Evolutionary conservation across 1,139 yeast genomes (phyloP), one percentile per base, ranked within the genome.

Genomic region (Kluyveromyces sp.): DNA sequence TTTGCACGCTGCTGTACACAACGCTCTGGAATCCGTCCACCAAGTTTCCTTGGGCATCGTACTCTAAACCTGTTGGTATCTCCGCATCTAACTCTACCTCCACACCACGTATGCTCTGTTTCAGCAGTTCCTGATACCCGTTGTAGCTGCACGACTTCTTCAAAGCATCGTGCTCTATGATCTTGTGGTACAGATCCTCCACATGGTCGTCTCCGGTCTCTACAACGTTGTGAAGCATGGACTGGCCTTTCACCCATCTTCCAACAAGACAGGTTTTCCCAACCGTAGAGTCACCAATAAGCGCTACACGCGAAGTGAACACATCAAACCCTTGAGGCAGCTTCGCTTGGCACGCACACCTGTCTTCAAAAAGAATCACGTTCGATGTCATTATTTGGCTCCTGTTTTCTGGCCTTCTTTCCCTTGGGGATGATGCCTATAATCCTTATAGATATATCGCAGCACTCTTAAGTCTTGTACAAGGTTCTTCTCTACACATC

Each of bases 181-280:
- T 45, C 28, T 49, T 49, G 18, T 50, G 50, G 32, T 52, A 55
- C 11, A 57, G 47, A 38, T 59, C 63, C 40, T 58, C 61, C 32
- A 43, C 17, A 35, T 45, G 51, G n/a, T 30, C 26, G 6, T 22
- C 32, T 18, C 28, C 38, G 3, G 36, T 38, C 3, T 39, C 33
- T 11, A 49, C 54, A 3, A 33, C 32, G 26, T 44, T 49, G 11
- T 50, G 43, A 4, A 45, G 41, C n/a, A 38, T 36, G 28, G 43
- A 52, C 8, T 50, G 31, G 28, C 52, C 55, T 18, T 50, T 42
- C 4, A 58, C 25, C 51, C 61, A 57, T 22, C 58, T 45, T 12
- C 48, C 38, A 6, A 56, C 49, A 26, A 60, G 44, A 0, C 61
- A 50, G 1, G 61, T 52, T 41, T 59, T 60, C 6, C 63, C 63